These are phyloP conservation scores for Opeltia flavorubescens DNA, from an alignment of 495 filamentous ascomycete species.

Conservation along the genomic window DNA sequence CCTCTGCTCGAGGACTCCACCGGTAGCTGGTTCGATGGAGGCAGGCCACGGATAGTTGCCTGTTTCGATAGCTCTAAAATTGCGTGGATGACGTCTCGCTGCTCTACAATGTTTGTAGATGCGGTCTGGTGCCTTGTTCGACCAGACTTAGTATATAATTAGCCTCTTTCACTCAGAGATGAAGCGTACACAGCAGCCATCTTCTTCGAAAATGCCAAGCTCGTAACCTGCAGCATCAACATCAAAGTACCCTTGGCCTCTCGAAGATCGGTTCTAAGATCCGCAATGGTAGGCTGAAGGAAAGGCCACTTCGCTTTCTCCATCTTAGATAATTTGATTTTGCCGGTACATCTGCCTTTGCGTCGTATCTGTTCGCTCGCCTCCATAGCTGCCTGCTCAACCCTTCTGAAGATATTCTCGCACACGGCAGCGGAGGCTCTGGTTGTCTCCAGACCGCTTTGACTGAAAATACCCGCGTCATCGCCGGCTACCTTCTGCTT, in stretches of 20 bases:
- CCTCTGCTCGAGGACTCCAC: not conserved
- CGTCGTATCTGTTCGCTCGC: constrained; percentile 6
- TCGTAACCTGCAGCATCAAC: constrained; percentile 14
- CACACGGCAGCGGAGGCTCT: constrained; percentile 3
- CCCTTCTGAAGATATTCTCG: constrained; percentile 5
- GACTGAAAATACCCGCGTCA: constrained; percentile 5
- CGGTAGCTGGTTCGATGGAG: not conserved
- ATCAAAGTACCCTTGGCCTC: constrained; percentile 14
- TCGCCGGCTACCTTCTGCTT: not conserved
- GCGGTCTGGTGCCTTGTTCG: not conserved
- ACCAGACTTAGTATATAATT: not conserved
- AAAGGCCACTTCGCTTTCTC: constrained; percentile 12
- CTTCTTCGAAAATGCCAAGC: constrained; percentile 9
- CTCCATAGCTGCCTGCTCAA: constrained; percentile 3
- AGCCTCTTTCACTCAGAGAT: not conserved
- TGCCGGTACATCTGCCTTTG: not conserved
- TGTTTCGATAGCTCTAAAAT: constrained; percentile 5
- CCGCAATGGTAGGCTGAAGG: constrained; percentile 8
- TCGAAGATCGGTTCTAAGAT: constrained; percentile 6
- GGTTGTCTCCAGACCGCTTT: constrained; percentile 6
- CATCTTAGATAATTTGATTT: constrained; percentile 1
- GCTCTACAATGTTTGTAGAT: not conserved
- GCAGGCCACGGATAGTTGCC: not conserved
- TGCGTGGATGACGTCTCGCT: constrained; percentile 2
- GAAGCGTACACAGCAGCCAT: constrained; percentile 5